Evolutionary conservation across 306 rosid species (phyloP).

Genomic region (Vigna radiata): DNA sequence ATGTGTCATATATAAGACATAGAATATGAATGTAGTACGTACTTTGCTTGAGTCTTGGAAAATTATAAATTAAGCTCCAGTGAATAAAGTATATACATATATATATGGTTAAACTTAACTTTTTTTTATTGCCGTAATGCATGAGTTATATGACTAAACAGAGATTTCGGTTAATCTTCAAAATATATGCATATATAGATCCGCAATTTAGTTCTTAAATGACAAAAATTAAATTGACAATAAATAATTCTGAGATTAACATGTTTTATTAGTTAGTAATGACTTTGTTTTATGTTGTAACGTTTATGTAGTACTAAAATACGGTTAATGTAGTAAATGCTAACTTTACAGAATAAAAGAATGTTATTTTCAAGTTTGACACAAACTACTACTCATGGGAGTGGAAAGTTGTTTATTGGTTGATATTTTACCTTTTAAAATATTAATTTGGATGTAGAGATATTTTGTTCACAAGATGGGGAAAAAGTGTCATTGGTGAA

Average conservation of each 20-base stretch:
- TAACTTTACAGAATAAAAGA: not conserved
- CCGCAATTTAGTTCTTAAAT: not conserved
- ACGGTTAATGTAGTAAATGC: not conserved
- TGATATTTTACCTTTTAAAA: too few species aligned
- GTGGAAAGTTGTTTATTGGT: too few species aligned
- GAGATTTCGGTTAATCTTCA: slow-evolving; percentile 8
- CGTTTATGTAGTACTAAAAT: not conserved
- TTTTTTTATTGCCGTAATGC: slow-evolving; percentile 5
- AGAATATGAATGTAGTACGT: slow-evolving; percentile 9
- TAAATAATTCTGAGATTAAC: not conserved
- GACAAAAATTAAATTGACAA: not conserved
- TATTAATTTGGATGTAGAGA: too few species aligned
- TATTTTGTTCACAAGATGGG: too few species aligned
- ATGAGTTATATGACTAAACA: slow-evolving; percentile 14
- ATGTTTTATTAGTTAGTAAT: not conserved
- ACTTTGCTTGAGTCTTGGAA: slow-evolving; percentile 31
- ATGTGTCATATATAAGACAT: slow-evolving; percentile 17
- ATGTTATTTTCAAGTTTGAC: too few species aligned
- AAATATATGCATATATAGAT: not conserved
- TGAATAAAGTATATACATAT: slow-evolving; percentile 32
- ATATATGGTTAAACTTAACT: slow-evolving; percentile 4
- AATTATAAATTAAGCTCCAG: slow-evolving; percentile 18
- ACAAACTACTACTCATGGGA: too few species aligned
- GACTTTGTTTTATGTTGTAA: not conserved
- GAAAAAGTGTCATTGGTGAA: not conserved